Evolutionary conservation across 441 rosid species (phyloP), one percentile per base, ranked within the genome.

Genomic region (Erysimum pusillum): DNA sequence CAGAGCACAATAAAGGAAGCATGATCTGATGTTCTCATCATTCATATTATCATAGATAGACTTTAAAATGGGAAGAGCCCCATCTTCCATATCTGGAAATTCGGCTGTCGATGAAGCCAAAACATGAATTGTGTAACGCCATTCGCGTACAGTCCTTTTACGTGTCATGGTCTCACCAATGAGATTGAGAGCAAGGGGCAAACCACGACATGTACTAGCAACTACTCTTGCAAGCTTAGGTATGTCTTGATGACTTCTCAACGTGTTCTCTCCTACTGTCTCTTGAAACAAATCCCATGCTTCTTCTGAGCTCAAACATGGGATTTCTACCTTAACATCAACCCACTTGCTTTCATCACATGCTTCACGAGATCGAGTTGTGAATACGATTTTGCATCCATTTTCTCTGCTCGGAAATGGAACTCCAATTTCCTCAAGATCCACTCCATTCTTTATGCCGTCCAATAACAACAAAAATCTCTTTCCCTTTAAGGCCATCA

Each of bases 161-260:
- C 6, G 13, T 7, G 78, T 18, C 83, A 82, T 79, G 28, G 70
- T 58, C 17, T 56, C 18, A 6, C 63, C 73, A 2, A 82, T 38
- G 17, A 76, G 44, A 3, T 52, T 39, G 41, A 82, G 67, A n/a
- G 76, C 80, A n/a, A 82, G 68, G 4, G 85, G 85, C 54, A 49
- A 49, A 49, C 79, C 76, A 9, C 15, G 9, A 7, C 80, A 81
- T 14, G 52, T 38, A 46, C 31, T 5, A 6, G 49, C 78, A 18
- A 79, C 36, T 14, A 28, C n/a, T 52, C 59, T 42, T 3, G 68
- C 80, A 0, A 75, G 38, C 22, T 54, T 9, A 1, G 10, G 46
- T 48, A 71, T 70, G 17, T 54, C 42, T 2, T 36, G 75, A 61
- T 82, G 63, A 1, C 18, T 51, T 3, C 1, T 10, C 2, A 75